phyloP scores from a whole-genome alignment of 164 flowering plant species.

The Akebia trifoliata region DNA sequence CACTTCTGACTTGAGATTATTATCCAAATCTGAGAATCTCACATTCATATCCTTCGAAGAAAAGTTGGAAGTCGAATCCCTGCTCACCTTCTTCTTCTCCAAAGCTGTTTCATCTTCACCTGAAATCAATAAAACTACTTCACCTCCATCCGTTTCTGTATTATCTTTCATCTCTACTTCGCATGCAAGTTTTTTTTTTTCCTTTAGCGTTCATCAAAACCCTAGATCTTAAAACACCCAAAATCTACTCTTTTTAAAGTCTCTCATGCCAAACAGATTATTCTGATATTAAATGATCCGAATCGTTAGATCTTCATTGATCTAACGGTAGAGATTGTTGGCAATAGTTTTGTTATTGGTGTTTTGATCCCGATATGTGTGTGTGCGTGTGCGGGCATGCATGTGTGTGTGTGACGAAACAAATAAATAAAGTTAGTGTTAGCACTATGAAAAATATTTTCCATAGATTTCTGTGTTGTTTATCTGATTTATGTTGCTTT shows the following conservation, averaged over 20 bases:
- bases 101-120: conserved; percentile 20
- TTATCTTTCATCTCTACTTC: not conserved
- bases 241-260: not conserved
- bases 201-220: conserved; percentile 19
- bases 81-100: not conserved
- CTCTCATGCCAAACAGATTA: not conserved
- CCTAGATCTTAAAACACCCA: not conserved
- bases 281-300: too few species aligned
- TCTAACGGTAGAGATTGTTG: too few species aligned
- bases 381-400: too few species aligned
- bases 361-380: too few species aligned
- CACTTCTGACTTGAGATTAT: conserved; percentile 8
- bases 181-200: not conserved
- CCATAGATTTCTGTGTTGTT: too few species aligned
- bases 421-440: too few species aligned
- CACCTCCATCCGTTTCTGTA: conserved; percentile 8
- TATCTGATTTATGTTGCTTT: too few species aligned
- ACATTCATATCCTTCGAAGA: conserved; percentile 6
- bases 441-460: too few species aligned
- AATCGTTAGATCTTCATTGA: too few species aligned
- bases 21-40: conserved; percentile 3
- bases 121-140: conserved; percentile 28
- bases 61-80: not conserved
- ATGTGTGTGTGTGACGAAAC: too few species aligned
- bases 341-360: too few species aligned